phyloP scores from a whole-genome alignment of 176 grass and related monocot genomes.

The Saccharum spontaneum region DNA sequence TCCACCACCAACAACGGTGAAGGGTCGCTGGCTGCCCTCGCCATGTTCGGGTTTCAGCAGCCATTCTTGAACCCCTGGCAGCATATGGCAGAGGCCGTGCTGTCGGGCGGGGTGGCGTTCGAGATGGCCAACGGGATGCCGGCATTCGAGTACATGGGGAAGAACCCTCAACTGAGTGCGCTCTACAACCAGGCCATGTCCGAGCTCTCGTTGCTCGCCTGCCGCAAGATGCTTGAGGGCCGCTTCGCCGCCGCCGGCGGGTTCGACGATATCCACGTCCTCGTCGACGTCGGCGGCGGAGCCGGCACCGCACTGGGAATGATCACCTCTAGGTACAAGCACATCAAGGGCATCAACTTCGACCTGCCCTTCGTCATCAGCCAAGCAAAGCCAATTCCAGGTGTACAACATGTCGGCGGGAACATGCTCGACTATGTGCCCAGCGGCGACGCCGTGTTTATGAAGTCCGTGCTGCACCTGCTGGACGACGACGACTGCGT shows the following conservation, averaged over 20 bases:
- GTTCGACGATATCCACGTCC: neutral
- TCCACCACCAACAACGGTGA: neutral
- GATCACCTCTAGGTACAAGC: neutral
- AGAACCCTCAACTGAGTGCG: neutral
- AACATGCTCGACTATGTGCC: constrained; percentile 37
- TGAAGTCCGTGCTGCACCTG: constrained; percentile 8
- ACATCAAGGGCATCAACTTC: neutral
- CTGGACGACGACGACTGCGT: neutral
- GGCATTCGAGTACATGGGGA: neutral
- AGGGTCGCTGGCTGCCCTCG: neutral
- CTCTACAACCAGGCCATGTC: neutral
- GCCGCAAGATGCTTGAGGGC: neutral
- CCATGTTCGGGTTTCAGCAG: neutral
- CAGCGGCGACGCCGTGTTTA: constrained; percentile 31
- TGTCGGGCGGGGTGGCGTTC: neutral
- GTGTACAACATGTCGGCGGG: constrained; percentile 20
- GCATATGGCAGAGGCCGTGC: neutral
- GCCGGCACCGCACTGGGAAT: neutral
- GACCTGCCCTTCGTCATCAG: neutral
- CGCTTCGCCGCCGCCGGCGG: neutral
- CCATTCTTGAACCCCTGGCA: neutral
- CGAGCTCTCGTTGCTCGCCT: neutral
- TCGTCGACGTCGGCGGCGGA: neutral
- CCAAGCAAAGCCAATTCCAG: neutral
- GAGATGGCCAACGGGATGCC: neutral